Base-by-base conservation (phyloP, 192 early-diverging fungal species). In the Chytriomyces sp. region DNA sequence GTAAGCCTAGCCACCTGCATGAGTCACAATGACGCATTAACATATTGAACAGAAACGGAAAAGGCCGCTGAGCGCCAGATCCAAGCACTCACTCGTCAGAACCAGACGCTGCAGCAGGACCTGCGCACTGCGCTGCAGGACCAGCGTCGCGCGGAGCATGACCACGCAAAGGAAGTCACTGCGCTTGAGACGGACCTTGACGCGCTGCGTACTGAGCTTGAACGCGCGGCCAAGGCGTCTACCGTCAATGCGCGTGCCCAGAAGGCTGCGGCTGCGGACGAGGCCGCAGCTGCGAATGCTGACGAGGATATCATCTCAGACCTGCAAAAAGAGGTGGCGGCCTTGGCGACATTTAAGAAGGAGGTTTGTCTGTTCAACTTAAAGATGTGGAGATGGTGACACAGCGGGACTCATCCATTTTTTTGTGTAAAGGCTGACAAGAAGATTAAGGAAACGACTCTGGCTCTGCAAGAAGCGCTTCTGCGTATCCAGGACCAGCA, bases 101-200 rank as follows among this genome's bases (percentile, higher is more conserved):
- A 9, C 71, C 71, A 73, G 43, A 62, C 71, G 8, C 71, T 73
- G 16, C 60, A 53, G 24, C 9, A n/a, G 10, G 71, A 73, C 43
- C 60, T 73, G 5, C 8, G 59, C 11, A 18, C 53, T 23, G 60
- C 59, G 24, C 35, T 62, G 7, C 7, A 71, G 20, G 84, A 83
- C 57, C 72, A 77, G 16, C 77, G 78, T 18, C 69, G 79, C 35
- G 73, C 67, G 43, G 80, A 83, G 46, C 26, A 24, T 0, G 48
- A 69, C 3, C 77, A 81, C 60, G 80, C 80, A 26, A 57, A 74
- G 26, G 62, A 66, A 43, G 78, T 81, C 5, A 18, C 61, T 11
- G 16, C 5, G 9, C 78, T 86, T 18, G 84, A 86, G 62, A 11
- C 43, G 6, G 82, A 86, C 35, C 76, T 86, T 48, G 84, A 86